Base-by-base conservation (phyloP, 345 rosid species). In the Eutrema heterophyllum region DNA sequence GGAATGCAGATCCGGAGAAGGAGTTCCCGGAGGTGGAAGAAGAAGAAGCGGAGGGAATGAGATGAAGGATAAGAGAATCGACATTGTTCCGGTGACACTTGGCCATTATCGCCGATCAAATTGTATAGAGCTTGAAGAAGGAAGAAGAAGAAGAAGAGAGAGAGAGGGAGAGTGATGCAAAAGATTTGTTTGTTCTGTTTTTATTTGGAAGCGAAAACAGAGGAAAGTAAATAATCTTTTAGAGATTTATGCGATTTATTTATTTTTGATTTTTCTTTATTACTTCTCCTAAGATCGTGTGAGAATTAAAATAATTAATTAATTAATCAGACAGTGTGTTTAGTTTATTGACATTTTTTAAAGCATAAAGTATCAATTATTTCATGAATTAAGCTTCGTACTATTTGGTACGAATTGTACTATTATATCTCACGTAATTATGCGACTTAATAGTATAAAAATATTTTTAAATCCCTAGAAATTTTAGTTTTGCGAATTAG, bases 81-180 rank as follows among this genome's bases (percentile, higher is more conserved):
- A 88, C 66, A 80, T 87, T 82, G 85, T 79, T 87, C 63, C 85
- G 76, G 70, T 82, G 89, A 84, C 89, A 88, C 79, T 84, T 88
- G 35, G 97, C 90, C 97, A 89, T 89, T 70, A 39, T 76, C 14
- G 68, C 71, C 68, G 74, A 68, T 73, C 50, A 78, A 48, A 44
- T 60, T 73, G 13, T 21, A 13, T n/a, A 65, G 15, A 67, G 71
- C 32, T 33, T 21, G 48, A 64, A 35, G 51, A 18, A 60, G 29
- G 30, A 30, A 16, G 66, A 46, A 30, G 29, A 4, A 53, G 55
- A 59, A 24, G 50, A 38, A n/a, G 64, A 40, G 29, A 18, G 21
- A 7, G 35, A 43, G 62, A 49, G 36, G 30, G 68, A 15, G 51
- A 33, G 35, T 14, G 39, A 64, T 11, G 21, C 45, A 64, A 65